Evolutionary conservation across 805 yeast genomes (phyloP), one percentile per base, ranked within the genome.

Genomic region (Kregervanrija fluxuum): DNA sequence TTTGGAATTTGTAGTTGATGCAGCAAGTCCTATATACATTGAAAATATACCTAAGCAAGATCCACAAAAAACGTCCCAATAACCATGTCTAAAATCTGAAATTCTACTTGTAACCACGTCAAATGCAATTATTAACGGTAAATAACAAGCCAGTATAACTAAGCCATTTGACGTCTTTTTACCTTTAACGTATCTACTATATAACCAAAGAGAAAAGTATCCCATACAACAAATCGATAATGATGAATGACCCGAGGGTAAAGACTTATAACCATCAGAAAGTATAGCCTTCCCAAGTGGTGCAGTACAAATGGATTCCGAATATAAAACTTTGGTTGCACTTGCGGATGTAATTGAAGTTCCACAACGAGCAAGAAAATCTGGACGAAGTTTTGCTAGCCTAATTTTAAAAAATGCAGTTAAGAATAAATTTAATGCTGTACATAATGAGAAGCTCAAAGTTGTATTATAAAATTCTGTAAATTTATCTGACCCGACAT

Each of bases 81-180:
- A 86, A 63, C 89, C 96, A 58, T 93, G 98, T 61, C 95, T 75
- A 63, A 89, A 90, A 65, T 91, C 98, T 53, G 83, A 82, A 1
- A 95, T 84, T 52, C 98, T 73, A 42, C 90, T 77, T n/a, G 50
- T 45, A 3, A 31, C 42, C 11, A 50, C 38, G 30, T 50, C 53
- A 10, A 50, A 15, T 11, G 47, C 45, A 10, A 50, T 9, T 4
- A 50, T 15, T 1, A 45, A 54, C 1, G 91, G 91, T 12, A 71
- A 22, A 11, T 64, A 55, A 31, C 50, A 53, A 10, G 55, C 30
- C 22, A 57, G 33, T 11, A 50, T 43, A 3, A 43, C 12, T 8
- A 44, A 5, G n/a, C 40, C 34, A 32, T 39, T 42, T 6, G 8
- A 22, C 4, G 8, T 22, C 5, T 33, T 30, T 4, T 14, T 28